Base-by-base conservation (phyloP, 495 filamentous ascomycete genomes). In the Talaromyces ruber region DNA sequence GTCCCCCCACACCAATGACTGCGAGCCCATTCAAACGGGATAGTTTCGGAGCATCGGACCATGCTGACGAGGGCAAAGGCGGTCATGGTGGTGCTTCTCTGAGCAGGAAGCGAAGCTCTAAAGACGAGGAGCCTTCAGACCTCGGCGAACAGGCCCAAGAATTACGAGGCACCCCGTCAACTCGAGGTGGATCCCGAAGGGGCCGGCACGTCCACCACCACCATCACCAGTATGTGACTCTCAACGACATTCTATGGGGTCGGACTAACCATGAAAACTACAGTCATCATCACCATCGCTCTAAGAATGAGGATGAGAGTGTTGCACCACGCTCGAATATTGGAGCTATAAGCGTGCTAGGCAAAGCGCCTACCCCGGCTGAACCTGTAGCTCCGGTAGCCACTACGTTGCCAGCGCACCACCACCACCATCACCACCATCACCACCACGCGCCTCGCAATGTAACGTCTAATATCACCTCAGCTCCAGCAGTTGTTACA, bases 211-310 rank as follows among this genome's bases (percentile, higher is more conserved):
- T 76, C 21, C 83, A 88, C 52, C 72, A 74, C 68, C 79, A 84
- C 53, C 80, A 83, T 65, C 79, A 81, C 63, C 85, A 87, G 72
- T 86, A 86, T 67, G 84, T 83, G 68, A 80, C 84, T 67, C 79
- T 74, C 43, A 79, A 77, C 59, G 47, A 53, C 29, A 26, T 51
- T 61, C 66, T 29, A n/a, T 45, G 54, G 30, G 25, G 16, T 22
- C 28, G 21, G 4, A 53, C 71, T 76, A 70, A 75, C 58, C 5
- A 9, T 39, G 60, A 62, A 61, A 54, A 61, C 66, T 56, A 59
- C 70, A 86, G 84, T 71, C 86, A 91, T 65, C 91, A 93, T 63
- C 89, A 93, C 69, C 89, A 89, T 67, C 86, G 86, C 52, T 85
- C 89, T 64, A 88, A 89, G 65, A 79, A 79, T 50, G 77, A 83